Percentiles rank a stretch among this genome's conserved stretches.
Evolutionary conservation across 805 yeast genomes (phyloP).

Genomic region (Monosporozyma yasuniensis): DNA sequence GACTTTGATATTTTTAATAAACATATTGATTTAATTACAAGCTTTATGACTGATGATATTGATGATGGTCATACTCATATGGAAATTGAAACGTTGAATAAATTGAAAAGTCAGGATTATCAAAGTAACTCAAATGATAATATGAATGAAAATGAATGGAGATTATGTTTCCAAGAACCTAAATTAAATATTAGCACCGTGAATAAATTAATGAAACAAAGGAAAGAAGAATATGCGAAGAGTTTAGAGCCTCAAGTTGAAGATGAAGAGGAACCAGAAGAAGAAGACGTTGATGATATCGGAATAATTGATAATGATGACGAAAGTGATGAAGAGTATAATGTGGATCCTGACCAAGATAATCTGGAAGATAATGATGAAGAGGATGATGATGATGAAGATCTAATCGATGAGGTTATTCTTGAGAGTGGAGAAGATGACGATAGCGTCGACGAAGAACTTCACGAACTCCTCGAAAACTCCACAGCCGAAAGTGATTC

Average conservation of each 20-base stretch:
- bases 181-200: neutral
- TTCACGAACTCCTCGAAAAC: neutral
- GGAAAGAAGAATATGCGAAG: constrained; percentile 10
- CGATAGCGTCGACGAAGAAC: constrained; percentile 6
- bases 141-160: constrained; percentile 4
- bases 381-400: constrained; percentile 8
- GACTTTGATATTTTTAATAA: constrained; percentile 29
- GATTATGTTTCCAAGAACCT: constrained; percentile 8
- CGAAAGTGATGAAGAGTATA: constrained; percentile 4
- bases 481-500: neutral
- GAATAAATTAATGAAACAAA: neutral
- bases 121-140: neutral
- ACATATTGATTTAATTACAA: constrained; percentile 47
- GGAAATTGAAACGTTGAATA: constrained; percentile 45
- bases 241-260: neutral
- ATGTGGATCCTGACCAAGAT: constrained; percentile 14
- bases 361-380: constrained; percentile 13
- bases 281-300: no score
- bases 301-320: neutral
- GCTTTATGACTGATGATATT: constrained; percentile 60
- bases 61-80: constrained; percentile 50
- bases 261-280: no score
- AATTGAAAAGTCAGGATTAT: neutral
- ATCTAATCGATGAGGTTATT: constrained; percentile 12
- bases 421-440: constrained; percentile 15